Evolutionary conservation across 352 stramenopile genomes (phyloP).

Genomic region (Elongisporangium anandrum): DNA sequence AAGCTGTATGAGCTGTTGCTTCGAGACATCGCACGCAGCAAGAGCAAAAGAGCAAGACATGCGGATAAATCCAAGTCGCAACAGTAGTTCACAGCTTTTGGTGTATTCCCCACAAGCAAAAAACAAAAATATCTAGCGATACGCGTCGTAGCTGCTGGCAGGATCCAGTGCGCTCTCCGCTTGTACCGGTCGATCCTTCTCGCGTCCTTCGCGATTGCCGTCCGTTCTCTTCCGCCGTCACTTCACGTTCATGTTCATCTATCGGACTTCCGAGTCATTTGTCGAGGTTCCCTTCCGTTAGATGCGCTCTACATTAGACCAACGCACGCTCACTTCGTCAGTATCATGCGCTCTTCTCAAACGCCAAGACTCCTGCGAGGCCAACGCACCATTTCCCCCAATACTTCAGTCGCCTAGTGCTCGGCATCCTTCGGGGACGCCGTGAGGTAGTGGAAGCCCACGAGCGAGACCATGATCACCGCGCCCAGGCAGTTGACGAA

Average conservation of each 20-base stretch:
- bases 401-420: constrained; percentile 29
- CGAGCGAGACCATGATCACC: constrained; percentile 85
- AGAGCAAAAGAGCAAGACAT: neutral
- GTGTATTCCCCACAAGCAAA: neutral
- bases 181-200: neutral
- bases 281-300: neutral
- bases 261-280: neutral
- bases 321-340: neutral
- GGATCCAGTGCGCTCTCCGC: neutral
- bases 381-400: neutral
- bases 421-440: constrained; percentile 77
- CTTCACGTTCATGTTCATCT: neutral
- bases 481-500: constrained; percentile 87
- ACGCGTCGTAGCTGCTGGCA: neutral
- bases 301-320: neutral
- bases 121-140: neutral
- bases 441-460: constrained; percentile 88
- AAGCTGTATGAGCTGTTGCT: too few relatives aligned
- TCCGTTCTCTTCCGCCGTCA: neutral
- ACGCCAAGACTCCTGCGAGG: neutral
- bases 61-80: neutral
- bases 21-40: too few relatives aligned
- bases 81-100: neutral
- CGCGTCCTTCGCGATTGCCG: neutral
- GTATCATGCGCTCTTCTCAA: neutral